Percentiles rank a stretch among this genome's conserved stretches.
Evolutionary conservation across 2,329 filamentous ascomycete genomes (phyloP).

Genomic region (Pseudogymnoascus sp.): DNA sequence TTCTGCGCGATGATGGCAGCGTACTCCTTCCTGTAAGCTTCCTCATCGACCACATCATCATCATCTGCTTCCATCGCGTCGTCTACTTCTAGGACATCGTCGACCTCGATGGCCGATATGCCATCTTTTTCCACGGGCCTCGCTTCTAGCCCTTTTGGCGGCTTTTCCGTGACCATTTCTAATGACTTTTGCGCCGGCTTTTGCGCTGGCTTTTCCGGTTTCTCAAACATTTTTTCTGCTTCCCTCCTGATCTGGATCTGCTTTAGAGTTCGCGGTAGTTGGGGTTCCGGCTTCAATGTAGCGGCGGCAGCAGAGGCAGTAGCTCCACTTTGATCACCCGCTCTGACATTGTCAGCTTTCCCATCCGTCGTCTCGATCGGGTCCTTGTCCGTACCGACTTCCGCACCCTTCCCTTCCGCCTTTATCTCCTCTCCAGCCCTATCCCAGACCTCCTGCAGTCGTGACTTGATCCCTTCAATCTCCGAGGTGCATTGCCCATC

Average conservation of each 20-base stretch:
- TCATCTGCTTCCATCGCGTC: neutral
- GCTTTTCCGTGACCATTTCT: neutral
- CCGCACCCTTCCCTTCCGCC: neutral
- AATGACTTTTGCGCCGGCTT: neutral
- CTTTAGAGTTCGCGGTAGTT: neutral
- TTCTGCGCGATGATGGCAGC: neutral
- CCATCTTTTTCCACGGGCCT: neutral
- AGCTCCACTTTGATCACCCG: neutral
- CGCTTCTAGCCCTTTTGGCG: neutral
- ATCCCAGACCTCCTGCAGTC: constrained; percentile 55
- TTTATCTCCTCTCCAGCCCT: neutral
- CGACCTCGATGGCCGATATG: neutral
- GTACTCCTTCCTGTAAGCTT: neutral
- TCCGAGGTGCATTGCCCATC: constrained; percentile 78
- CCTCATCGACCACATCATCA: neutral
- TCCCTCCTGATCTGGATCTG: constrained; percentile 8
- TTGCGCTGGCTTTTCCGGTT: neutral
- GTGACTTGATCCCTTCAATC: constrained; percentile 59
- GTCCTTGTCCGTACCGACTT: constrained; percentile 1
- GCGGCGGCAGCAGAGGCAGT: neutral
- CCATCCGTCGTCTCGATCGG: neutral
- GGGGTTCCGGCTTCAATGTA: neutral
- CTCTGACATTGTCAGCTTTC: constrained; percentile 6
- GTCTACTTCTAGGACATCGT: neutral
- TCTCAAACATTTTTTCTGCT: constrained; percentile 6